Evolutionary conservation across 352 stramenopile genomes (phyloP).

Genomic region (Hyaloperonospora arabidopsidis): DNA sequence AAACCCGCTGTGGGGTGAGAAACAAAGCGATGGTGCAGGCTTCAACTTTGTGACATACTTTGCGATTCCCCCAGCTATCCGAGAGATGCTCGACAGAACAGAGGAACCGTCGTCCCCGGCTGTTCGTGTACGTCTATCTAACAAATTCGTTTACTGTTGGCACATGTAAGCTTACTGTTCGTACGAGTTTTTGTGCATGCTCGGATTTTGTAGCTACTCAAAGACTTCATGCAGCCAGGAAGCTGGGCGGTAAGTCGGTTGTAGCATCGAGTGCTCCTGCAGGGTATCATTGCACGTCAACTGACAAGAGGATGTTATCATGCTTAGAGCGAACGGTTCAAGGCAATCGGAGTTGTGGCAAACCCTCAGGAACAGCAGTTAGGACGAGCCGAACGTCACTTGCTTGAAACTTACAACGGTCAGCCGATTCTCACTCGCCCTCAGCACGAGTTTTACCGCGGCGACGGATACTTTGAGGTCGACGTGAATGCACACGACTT

Average conservation of each 20-base stretch:
- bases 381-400: conserved; percentile 58
- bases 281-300: background rate
- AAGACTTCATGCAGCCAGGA: conserved; percentile 32
- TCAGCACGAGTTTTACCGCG: conserved; percentile 67
- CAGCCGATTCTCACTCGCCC: conserved; percentile 74
- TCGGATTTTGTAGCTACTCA: conserved; percentile 19
- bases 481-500: conserved; percentile 79
- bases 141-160: background rate
- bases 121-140: conserved; percentile 30
- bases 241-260: conserved; percentile 28
- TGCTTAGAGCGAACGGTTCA: conserved; percentile 67
- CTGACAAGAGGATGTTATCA: background rate
- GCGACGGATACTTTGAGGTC: conserved; percentile 73
- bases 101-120: conserved; percentile 36
- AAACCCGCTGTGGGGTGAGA: conserved; percentile 79
- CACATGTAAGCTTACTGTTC: background rate
- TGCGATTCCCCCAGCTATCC: conserved; percentile 46
- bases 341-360: conserved; percentile 73
- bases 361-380: conserved; percentile 67
- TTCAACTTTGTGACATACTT: conserved; percentile 84
- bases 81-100: conserved; percentile 40
- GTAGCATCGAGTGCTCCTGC: no score
- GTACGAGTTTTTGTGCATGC: background rate
- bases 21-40: conserved; percentile 56
- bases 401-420: conserved; percentile 79